Conservation (phyloP, 2,329 filamentous ascomycete genomes). For the Stachybotrys elegans region DNA sequence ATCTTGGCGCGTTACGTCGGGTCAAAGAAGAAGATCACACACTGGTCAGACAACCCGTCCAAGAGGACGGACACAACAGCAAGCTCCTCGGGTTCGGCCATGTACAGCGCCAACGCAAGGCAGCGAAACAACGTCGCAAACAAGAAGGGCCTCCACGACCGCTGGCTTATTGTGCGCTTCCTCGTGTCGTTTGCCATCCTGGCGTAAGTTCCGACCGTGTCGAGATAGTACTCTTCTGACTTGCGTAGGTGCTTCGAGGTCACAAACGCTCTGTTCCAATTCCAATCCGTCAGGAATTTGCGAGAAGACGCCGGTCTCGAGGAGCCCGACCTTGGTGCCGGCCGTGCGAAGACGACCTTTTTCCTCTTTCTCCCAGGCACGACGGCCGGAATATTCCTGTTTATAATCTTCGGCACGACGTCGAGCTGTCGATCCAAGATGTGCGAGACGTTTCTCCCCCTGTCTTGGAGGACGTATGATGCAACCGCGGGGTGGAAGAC, state of each 20-base stretch:
- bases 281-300: not conserved
- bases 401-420: not conserved
- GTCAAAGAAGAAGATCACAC: not conserved
- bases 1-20: not conserved
- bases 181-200: not conserved
- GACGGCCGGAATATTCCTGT: not conserved
- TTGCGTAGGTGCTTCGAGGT: not conserved
- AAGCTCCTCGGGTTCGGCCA: not conserved
- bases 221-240: not conserved
- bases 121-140: not conserved
- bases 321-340: not conserved
- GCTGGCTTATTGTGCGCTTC: not conserved
- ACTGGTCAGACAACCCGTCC: not conserved
- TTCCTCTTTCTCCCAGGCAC: not conserved
- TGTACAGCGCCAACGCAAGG: not conserved
- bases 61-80: not conserved
- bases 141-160: not conserved
- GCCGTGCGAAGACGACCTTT: not conserved
- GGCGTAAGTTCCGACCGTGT: not conserved
- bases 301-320: not conserved
- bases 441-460: not conserved
- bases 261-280: not conserved
- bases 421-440: not conserved
- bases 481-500: not conserved
- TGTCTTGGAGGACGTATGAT: not conserved